These are phyloP conservation scores for Apiotrichum montevideense DNA, from an alignment of 1,284 basidiomycete genomes.

Conservation along the genomic window DNA sequence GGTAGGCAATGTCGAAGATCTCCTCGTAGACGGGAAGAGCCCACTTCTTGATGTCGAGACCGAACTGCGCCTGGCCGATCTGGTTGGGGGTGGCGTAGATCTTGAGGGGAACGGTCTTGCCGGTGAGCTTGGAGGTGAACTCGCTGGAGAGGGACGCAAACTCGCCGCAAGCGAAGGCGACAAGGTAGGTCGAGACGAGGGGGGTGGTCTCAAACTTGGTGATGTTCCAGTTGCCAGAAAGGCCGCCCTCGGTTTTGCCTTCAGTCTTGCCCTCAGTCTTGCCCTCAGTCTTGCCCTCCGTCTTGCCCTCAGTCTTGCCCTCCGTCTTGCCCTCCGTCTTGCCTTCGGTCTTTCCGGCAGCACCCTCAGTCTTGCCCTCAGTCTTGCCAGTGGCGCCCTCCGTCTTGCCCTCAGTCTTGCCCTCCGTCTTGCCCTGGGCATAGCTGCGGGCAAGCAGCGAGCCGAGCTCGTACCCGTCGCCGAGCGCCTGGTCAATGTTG, in stretches of 20 bases:
- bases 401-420: conserved; percentile 44
- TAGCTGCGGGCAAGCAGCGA: conserved; percentile 34
- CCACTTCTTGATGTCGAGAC: conserved; percentile 80
- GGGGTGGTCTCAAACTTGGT: conserved; percentile 72
- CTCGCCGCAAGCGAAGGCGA: conserved; percentile 82
- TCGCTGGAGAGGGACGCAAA: conserved; percentile 70
- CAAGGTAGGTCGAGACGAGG: conserved; percentile 82
- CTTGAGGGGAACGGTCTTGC: conserved; percentile 72
- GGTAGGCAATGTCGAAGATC: conserved; percentile 83
- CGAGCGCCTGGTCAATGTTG: conserved; percentile 28
- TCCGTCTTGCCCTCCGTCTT: conserved; percentile 23
- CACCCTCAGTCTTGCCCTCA: conserved; percentile 23
- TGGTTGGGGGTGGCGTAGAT: conserved; percentile 86
- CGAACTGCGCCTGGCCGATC: conserved; percentile 62
- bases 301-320: conserved; percentile 46
- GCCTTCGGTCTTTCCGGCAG: conserved; percentile 42
- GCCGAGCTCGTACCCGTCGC: conserved; percentile 41
- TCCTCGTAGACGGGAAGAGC: conserved; percentile 90
- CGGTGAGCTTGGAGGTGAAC: conserved; percentile 74
- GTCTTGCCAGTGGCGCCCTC: conserved; percentile 43
- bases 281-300: conserved; percentile 33
- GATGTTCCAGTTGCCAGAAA: conserved; percentile 59
- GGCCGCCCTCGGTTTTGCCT: conserved; percentile 33
- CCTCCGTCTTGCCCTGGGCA: conserved; percentile 33
- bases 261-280: conserved; percentile 34